Base-by-base conservation (phyloP, 2,329 filamentous ascomycete species). In the Trichoderma gracile region DNA sequence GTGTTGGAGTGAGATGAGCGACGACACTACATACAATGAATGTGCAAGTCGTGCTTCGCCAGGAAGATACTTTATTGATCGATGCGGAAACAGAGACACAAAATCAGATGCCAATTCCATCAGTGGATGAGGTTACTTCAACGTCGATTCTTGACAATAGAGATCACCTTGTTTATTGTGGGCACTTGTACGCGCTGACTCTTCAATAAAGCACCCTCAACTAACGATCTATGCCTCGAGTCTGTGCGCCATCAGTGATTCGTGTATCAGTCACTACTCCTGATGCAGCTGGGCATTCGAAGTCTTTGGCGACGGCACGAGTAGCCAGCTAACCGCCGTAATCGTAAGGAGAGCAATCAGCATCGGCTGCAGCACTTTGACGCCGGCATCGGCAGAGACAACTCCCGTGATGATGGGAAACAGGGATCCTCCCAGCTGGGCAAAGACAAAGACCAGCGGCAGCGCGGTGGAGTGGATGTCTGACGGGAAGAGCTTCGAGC, bases 331-430 rank as follows among this genome's bases (percentile, higher is more conserved):
- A 7, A 81, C 66, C 0, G 75, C 76, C n/a, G 80, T 82, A 0
- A 79, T 79, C 0, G 76, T 74, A 14, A 85, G 69, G 10, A 85
- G 69, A 0, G 74, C 81, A 9, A 83, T 78, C 1, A 85, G 72
- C 17, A 86, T 80, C 0, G 83, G 83, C 66, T 84, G 83, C 58
- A 86, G 66, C 0, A 83, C 78, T 1, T 75, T 72, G 0, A 85
- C 82, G 0, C 82, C 82, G 0, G 74, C 73, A 2, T 70, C 67
- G 0, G 78, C 71, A 0, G 82, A 82, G 14, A 86, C 76, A 1
- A 85, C 70, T 1, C 84, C 84, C 0, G 84, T 86, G 2, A 86
- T 67, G 2, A 84, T 79, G 0, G 85, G 84, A 64, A 86, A 86
- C 0, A 85, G 68, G 0, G 82, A 80, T 0, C 82, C 84, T 1